phyloP scores from a whole-genome alignment of 225 moss, liverwort and hornwort genomes.

The Physcomitrellopsis africana region DNA sequence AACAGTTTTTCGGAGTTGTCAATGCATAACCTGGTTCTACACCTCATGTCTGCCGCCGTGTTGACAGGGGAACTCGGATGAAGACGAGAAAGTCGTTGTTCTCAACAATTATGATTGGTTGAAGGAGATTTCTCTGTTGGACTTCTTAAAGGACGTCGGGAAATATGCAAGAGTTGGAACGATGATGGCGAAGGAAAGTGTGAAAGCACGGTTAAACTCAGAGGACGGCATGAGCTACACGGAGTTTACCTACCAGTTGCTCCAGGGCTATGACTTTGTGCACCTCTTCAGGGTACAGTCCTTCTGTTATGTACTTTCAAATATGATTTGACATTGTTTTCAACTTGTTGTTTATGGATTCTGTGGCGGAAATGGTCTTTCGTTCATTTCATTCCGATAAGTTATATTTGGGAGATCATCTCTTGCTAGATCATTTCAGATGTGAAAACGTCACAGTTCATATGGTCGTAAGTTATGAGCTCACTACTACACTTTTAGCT shows the following conservation, averaged over 20 bases:
- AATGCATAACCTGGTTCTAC: not conserved
- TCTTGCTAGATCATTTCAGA: no score
- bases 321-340: no score
- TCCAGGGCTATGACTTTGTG: conserved; percentile 95
- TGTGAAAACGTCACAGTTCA: no score
- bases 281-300: conserved; percentile 66
- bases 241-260: conserved; percentile 93
- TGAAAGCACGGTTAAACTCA: conserved; percentile 81
- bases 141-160: conserved; percentile 85
- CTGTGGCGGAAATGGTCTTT: conserved; percentile 39
- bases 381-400: no score
- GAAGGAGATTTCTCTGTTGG: conserved; percentile 75
- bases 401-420: no score
- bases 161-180: conserved; percentile 93
- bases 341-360: no score
- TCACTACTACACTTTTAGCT: not conserved
- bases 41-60: not conserved
- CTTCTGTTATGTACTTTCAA: no score
- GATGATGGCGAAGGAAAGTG: conserved; percentile 99
- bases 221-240: conserved; percentile 99
- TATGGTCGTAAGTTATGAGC: no score
- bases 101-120: conserved; percentile 97
- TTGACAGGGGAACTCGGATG: conserved; percentile 41
- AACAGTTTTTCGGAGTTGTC: not conserved
- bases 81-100: conserved; percentile 55